These are phyloP conservation scores for Aspergillus piperis DNA, from an alignment of 2,329 filamentous ascomycete species.

Conservation along the genomic window DNA sequence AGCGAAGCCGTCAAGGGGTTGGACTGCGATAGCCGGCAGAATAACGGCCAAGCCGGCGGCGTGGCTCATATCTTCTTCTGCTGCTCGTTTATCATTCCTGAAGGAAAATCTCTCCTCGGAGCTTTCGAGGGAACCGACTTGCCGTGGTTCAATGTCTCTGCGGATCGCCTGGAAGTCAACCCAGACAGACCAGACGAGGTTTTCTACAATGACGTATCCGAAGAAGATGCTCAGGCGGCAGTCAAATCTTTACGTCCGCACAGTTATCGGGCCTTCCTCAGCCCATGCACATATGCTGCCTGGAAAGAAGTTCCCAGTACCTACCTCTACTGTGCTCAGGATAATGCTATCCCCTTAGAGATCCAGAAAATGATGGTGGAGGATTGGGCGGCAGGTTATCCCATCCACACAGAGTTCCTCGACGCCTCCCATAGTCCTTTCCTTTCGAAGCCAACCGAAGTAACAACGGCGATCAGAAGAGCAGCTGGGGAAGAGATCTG, in stretches of 20 bases:
- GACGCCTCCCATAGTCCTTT: constrained; percentile 13
- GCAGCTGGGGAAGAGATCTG: constrained; percentile 1
- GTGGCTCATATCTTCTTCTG: background rate
- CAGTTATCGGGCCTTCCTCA: background rate
- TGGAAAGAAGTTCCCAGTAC: constrained; percentile 10
- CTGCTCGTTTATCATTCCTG: constrained; percentile 2
- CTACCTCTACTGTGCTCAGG: constrained; percentile 10
- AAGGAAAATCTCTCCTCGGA: background rate
- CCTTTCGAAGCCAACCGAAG: background rate
- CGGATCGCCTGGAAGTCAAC: background rate
- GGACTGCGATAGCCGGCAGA: background rate
- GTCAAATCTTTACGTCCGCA: background rate
- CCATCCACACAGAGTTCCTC: constrained; percentile 1
- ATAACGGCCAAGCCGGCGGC: background rate
- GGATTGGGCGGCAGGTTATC: background rate
- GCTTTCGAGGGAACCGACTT: background rate
- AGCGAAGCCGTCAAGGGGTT: background rate
- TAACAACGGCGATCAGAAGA: background rate
- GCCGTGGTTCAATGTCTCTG: constrained; percentile 4
- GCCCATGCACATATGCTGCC: background rate
- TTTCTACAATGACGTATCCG: constrained; percentile 9
- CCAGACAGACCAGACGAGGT: background rate
- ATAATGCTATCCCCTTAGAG: background rate
- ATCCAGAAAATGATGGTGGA: constrained; percentile 11
- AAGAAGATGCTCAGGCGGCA: background rate